Base-by-base conservation (phyloP, 2,329 filamentous ascomycete species). In the Xylariaceae sp. region DNA sequence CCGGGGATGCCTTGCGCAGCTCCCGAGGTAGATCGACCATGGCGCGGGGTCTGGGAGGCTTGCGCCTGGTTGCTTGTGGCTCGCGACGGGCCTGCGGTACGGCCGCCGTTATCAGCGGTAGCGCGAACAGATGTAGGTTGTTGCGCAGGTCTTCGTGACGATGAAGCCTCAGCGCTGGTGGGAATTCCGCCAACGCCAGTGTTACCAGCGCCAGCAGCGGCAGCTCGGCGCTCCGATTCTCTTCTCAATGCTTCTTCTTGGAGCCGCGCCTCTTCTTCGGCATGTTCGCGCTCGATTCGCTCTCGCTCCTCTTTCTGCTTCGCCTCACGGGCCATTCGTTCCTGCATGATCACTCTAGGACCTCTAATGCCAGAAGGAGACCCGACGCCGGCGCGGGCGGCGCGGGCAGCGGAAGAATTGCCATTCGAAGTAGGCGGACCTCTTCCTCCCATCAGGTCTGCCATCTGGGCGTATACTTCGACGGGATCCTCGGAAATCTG, bases 401-500 rank as follows among this genome's bases (percentile, higher is more conserved):
- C 67, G 37, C 73, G 68, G 11, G 71, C 63, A 2, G 70, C 55
- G 28, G 67, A 46, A 43, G 69, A 74, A 60, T 77, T 76, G 52
- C 77, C 78, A 59, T 78, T 77, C 50, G 76, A 72, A 50, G 69
- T 64, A 52, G 70, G 66, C 54, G 74, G 71, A 50, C 73, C 69
- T 56, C 80, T 78, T 59, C 79, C 74, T 45, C 64, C 63, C 48
- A 73, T 64, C 55, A 95, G 74, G 64, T 95, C 90, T 54, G 90
- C 86, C 90, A 98, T 97, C 57, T 81, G 79, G 54, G 90, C 87
- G 76, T 87, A 85, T 71, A 95, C 87, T 73, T 98, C 93, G 47
- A 83, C 76, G 53, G 83, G 69, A 65, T 95, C 89, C 18, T 86
- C 77, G 8, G 89, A 94, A 66, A 97, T 94, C 37, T 81, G 72